phyloP scores from a whole-genome alignment of 768 basidiomycete genomes.

The Gyrodon lividus region DNA sequence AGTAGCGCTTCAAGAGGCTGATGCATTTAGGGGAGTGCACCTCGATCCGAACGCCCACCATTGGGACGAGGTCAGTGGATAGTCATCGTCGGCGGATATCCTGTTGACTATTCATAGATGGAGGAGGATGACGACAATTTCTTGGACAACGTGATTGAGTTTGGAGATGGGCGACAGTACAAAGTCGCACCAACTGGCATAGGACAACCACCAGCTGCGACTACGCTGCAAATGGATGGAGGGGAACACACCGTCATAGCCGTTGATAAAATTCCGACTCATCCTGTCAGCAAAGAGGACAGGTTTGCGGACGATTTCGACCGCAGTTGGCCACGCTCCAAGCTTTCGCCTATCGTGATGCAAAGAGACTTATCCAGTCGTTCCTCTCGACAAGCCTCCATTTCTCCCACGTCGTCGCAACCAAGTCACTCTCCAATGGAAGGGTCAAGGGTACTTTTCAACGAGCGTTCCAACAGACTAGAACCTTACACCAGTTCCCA shows the following conservation, averaged over 20 bases:
- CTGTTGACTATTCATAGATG: constrained; percentile 49
- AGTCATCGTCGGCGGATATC: constrained; percentile 3
- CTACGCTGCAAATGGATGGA: constrained; percentile 8
- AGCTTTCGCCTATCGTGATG: constrained; percentile 44
- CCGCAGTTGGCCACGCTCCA: constrained; percentile 89
- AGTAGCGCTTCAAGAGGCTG: constrained; percentile 78
- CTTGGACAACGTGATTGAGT: constrained; percentile 87
- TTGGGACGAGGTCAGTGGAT: constrained; percentile 88
- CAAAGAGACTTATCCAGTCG: constrained; percentile 40
- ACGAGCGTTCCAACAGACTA: constrained; percentile 87
- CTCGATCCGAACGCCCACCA: constrained; percentile 92
- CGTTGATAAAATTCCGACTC: constrained; percentile 22
- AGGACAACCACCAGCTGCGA: constrained; percentile 24
- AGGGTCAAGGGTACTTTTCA: constrained; percentile 81
- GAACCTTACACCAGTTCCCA: constrained; percentile 74
- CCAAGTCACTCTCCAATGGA: constrained; percentile 52
- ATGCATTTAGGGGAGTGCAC: constrained; percentile 93
- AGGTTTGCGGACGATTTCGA: constrained; percentile 94
- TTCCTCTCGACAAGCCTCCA: constrained; percentile 30
- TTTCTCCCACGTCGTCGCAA: constrained; percentile 37
- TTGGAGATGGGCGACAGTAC: constrained; percentile 92
- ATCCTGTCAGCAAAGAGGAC: constrained; percentile 78
- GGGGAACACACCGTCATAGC: constrained; percentile 14
- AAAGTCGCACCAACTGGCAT: constrained; percentile 60
- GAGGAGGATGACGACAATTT: constrained; percentile 93